phyloP scores from a whole-genome alignment of 2,329 filamentous ascomycete species.

The Colletotrichum destructivum region DNA sequence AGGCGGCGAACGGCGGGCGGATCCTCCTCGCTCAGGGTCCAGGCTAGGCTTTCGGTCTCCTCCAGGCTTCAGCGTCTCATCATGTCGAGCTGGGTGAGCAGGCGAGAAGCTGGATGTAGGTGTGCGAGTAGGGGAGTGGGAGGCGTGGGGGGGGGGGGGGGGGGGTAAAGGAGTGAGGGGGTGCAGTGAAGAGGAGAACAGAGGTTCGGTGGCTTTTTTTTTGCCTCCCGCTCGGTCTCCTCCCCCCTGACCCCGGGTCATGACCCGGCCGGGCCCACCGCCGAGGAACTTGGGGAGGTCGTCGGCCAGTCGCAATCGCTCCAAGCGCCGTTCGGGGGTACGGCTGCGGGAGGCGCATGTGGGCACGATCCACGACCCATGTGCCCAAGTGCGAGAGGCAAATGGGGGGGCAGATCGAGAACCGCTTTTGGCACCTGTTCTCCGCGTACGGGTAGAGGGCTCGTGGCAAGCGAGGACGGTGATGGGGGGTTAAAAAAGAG shows the following conservation, averaged over 20 bases:
- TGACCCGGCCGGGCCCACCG: constrained; percentile 2
- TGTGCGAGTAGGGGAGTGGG: neutral
- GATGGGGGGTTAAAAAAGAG: neutral
- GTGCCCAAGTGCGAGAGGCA: constrained; percentile 16
- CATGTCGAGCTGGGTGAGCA: constrained; percentile 12
- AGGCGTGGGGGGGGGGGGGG: neutral
- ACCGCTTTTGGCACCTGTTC: neutral
- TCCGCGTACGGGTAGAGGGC: neutral
- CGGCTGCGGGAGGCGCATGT: constrained; percentile 31
- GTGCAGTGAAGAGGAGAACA: constrained; percentile 9
- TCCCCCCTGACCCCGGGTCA: neutral
- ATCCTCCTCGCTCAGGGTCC: constrained; percentile 18
- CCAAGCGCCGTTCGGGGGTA: constrained; percentile 34
- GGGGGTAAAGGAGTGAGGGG: neutral
- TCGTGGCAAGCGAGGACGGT: neutral
- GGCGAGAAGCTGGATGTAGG: constrained; percentile 2
- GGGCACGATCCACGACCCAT: constrained; percentile 30
- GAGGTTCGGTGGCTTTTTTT: constrained; percentile 24
- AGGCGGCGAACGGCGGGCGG: constrained; percentile 9
- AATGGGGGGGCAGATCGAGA: neutral
- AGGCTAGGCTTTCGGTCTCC: neutral
- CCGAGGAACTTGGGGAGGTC: neutral
- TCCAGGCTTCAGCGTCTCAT: constrained; percentile 13
- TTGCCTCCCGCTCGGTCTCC: constrained; percentile 29
- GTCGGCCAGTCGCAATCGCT: constrained; percentile 35